Base-by-base conservation (phyloP, 108 stramenopile genomes). In the Cylindrotheca fusiformis region DNA sequence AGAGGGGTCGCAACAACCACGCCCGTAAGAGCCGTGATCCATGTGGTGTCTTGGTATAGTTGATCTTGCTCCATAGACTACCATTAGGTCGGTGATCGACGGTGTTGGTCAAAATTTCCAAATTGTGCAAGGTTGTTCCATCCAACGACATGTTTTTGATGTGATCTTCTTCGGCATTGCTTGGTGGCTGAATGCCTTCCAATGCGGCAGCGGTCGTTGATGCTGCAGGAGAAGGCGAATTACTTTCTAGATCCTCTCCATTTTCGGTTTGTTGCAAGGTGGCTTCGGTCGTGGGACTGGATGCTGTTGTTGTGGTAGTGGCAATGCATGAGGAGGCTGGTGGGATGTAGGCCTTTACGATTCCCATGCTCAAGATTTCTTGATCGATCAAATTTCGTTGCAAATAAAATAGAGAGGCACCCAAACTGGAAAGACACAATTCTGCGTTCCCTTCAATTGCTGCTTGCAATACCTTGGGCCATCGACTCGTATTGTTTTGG, bases 1-100 rank as follows among this genome's bases (percentile, higher is more conserved):
- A 93, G 5, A 99, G 81, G 5, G 99, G 99, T 5, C 94, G 78
- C 21, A 95, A 80, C 45, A 99, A 68, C 99, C 98, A 99, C 12
- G 95, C 95, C 3, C 87, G 83, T 23, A 99, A 84, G 60, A 96
- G 75, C 25, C 99, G 90, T 41, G 82, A 64, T 55, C 99, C 99
- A 61, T 94, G 93, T 8, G 97, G 88, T 44, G 93, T 97, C 59
- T 85, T 81, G 68, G 94, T 95, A 32, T 66, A 67, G 68, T 97
- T 95, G 68, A 99, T 68, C 66, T 88, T 90, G 20, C 87, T 87
- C 79, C 97, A 96, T 4, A 99, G 79, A 26, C 86, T 85, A 0
- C 97, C 97, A 14, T 72, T 67, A 28, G 56, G 79, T 65, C 82
- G 92, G 78, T 79, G 65, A 63, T 86, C 81, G 5, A 73, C 65